Base-by-base conservation (phyloP, 192 early-diverging fungal genomes). In the Umbelopsis ramanniana region DNA sequence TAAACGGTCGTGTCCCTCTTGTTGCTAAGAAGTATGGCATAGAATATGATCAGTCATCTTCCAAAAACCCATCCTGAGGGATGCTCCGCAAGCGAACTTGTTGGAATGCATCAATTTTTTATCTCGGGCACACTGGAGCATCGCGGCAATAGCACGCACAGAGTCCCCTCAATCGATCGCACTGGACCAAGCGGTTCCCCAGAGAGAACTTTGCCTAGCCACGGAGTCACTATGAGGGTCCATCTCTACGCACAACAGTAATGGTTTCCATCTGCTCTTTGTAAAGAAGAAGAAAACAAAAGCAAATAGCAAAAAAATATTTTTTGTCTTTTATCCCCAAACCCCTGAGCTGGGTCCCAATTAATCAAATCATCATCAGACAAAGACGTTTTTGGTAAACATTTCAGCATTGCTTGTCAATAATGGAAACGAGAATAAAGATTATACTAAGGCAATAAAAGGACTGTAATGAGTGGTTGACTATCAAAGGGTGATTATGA, bases 381-480 rank as follows among this genome's bases (percentile, higher is more conserved):
- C 40, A 7, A 43, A 11, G 8, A 43, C 11, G 6, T 43, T 43
- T 29, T 29, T 29, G 29, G 40, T 11, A 12, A 43, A 43, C 40
- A 43, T 43, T 37, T 37, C 26, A 63, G 29, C 35, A 63, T 63
- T 24, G 26, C 29, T 22, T 14, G 19, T 37, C 15, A 63, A n/a
- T 63, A 63, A 63, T 63, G 17, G 57, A 63, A 63, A 63, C 57
- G 29, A 50, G 40, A 63, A 63, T 63, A 63, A 63, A n/a, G 57
- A 63, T 63, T 63, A 63, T 37, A 63, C 57, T 63, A 63, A 63
- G 23, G 33, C 57, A 37, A 63, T 63, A 63, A 63, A 29, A 21
- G 57, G 33, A 63, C 57, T 29, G 57, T 63, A 63, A 63, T 2
- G 57, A 35, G 33, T 63, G 8, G 54, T n/a, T 63, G 14, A 12